phyloP scores from a whole-genome alignment of 129 eudicot species.

The Centella asiatica region DNA sequence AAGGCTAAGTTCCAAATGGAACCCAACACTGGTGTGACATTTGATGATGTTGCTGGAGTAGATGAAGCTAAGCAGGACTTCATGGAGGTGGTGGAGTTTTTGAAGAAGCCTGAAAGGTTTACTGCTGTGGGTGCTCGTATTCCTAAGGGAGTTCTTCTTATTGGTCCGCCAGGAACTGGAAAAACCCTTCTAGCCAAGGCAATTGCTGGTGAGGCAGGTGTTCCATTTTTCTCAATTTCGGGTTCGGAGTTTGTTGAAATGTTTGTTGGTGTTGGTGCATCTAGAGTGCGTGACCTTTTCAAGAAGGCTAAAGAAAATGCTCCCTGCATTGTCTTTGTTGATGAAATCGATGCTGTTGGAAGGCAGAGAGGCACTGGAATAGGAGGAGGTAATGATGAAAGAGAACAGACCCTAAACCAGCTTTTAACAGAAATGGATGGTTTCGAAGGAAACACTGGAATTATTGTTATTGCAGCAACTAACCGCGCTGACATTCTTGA shows the following conservation, averaged over 20 bases:
- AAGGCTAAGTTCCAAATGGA: conserved; percentile 97
- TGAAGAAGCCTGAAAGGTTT: conserved; percentile 95
- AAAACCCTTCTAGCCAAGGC: conserved; percentile 93
- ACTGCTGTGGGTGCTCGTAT: conserved; percentile 95
- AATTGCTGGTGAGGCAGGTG: conserved; percentile 99
- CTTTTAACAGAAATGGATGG: conserved; percentile 98
- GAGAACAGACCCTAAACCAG: conserved; percentile 94
- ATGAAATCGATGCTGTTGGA: conserved; percentile 99
- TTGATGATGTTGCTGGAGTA: conserved; percentile 96
- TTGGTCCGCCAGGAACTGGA: conserved; percentile 98
- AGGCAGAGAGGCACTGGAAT: conserved; percentile 93
- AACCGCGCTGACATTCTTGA: conserved; percentile 95
- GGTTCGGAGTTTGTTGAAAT: conserved; percentile 98
- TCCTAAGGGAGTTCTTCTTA: conserved; percentile 94
- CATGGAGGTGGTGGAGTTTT: conserved; percentile 92
- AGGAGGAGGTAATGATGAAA: conserved; percentile 96
- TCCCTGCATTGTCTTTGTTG: conserved; percentile 96
- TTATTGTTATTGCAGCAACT: conserved; percentile 94
- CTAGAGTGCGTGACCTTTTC: conserved; percentile 94
- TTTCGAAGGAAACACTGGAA: conserved; percentile 86
- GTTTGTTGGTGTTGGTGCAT: conserved; percentile 99
- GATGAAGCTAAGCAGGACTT: conserved; percentile 99
- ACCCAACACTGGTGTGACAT: conserved; percentile 96
- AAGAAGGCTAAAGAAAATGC: conserved; percentile 96
- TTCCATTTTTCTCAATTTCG: conserved; percentile 88